A percentile compares a stretch with the other conserved stretches of the same genome.
Conservation (phyloP, 1,139 yeast genomes). For the Zhuliangozyma blackwelliae region DNA sequence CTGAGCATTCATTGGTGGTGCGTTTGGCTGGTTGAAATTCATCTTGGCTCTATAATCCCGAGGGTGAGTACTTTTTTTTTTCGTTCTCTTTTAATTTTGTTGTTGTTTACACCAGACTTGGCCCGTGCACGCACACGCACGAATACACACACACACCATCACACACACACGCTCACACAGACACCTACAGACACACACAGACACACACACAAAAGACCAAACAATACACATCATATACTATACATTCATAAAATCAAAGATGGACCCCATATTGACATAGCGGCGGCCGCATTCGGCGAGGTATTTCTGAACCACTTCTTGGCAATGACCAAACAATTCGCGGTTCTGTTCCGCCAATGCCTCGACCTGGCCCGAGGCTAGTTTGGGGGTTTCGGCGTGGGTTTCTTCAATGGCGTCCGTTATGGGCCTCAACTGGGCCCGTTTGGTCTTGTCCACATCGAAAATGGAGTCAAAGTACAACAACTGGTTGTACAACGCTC, state of each 20-base stretch:
- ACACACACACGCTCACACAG: too few relatives aligned
- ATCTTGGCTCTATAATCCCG: neutral
- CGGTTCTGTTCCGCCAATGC: conserved; percentile 83
- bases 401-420: conserved; percentile 23
- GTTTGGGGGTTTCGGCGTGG: conserved; percentile 23
- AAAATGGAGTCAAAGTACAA: conserved; percentile 75
- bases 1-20: neutral
- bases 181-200: too few relatives aligned
- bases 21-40: neutral
- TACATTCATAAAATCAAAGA: conserved; percentile 56
- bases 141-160: too few relatives aligned
- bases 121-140: too few relatives aligned
- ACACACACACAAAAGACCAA: too few relatives aligned
- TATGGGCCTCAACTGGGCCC: conserved; percentile 48
- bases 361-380: conserved; percentile 56
- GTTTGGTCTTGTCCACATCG: conserved; percentile 76
- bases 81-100: too few relatives aligned
- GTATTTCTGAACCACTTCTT: conserved; percentile 69
- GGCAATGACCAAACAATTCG: conserved; percentile 51
- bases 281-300: conserved; percentile 83
- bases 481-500: conserved; percentile 80
- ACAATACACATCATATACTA: neutral
- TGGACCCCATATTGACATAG: conserved; percentile 80
- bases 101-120: too few relatives aligned
- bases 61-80: too few relatives aligned